Conservation (phyloP, 805 yeast genomes). For the Komagataella kurtzmanii region DNA sequence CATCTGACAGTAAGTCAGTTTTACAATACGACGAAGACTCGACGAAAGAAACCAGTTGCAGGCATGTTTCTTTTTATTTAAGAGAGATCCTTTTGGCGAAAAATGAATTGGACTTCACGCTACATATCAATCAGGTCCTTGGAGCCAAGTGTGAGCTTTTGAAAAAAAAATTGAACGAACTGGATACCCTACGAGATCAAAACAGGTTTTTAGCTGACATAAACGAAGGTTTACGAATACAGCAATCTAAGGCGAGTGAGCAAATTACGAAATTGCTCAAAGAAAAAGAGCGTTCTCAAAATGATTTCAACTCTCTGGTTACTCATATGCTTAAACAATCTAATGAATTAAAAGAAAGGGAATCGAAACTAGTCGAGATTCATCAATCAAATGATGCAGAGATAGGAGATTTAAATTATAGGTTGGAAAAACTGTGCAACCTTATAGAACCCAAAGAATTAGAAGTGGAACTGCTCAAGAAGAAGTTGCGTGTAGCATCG, state of each 20-base stretch:
- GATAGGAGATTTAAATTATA: neutral
- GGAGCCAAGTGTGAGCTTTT: neutral
- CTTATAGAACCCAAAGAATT: neutral
- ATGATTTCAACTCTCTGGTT: neutral
- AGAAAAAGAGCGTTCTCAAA: neutral
- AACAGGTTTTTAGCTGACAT: neutral
- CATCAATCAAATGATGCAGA: neutral
- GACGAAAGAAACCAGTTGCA: slow-evolving; percentile 10
- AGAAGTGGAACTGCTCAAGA: neutral
- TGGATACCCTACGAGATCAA: neutral
- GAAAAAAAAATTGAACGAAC: neutral
- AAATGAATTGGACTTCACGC: slow-evolving; percentile 50
- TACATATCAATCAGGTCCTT: slow-evolving; percentile 33
- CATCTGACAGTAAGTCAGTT: neutral
- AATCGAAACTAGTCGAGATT: neutral
- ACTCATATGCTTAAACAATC: neutral
- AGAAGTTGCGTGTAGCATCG: neutral
- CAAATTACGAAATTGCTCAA: neutral
- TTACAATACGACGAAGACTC: neutral
- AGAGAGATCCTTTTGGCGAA: slow-evolving; percentile 42
- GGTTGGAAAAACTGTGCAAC: neutral
- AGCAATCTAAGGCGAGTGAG: neutral
- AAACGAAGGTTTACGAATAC: neutral
- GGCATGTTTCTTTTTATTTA: slow-evolving; percentile 27
- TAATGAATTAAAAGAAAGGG: neutral